Evolutionary conservation across 163 green algal species (phyloP).

Genomic region (Prototheca cutis): DNA sequence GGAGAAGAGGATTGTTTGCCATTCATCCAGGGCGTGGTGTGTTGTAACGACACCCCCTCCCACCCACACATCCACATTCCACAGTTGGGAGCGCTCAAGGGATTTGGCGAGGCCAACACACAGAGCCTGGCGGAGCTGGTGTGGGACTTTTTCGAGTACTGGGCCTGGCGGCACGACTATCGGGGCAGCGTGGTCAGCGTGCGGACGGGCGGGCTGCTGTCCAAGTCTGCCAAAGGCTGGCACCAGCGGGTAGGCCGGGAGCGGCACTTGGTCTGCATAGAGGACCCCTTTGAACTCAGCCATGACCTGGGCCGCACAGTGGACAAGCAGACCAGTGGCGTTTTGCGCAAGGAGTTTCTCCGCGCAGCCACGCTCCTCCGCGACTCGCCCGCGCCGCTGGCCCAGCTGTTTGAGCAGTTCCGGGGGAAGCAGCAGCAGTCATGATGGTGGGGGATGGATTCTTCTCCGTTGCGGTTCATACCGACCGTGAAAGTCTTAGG

Average conservation of each 20-base stretch:
- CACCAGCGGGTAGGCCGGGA: slow-evolving; percentile 78
- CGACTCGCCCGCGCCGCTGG: slow-evolving; percentile 36
- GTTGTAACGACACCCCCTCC: no score
- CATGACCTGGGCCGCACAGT: slow-evolving; percentile 88
- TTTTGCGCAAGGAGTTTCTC: slow-evolving; percentile 75
- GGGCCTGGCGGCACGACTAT: slow-evolving; percentile 85
- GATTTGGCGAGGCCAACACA: slow-evolving; percentile 62
- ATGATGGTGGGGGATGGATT: no score
- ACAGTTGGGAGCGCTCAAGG: slow-evolving; percentile 36
- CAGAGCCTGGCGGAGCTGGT: slow-evolving; percentile 72
- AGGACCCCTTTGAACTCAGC: slow-evolving; percentile 81
- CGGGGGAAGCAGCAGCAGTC: neutral
- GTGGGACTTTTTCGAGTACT: slow-evolving; percentile 84
- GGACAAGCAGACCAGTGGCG: slow-evolving; percentile 45
- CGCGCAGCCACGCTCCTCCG: slow-evolving; percentile 59
- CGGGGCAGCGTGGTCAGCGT: slow-evolving; percentile 61
- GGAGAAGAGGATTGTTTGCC: neutral
- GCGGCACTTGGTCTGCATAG: slow-evolving; percentile 63
- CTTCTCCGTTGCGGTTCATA: no score
- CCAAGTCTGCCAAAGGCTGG: slow-evolving; percentile 72
- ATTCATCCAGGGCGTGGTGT: no score
- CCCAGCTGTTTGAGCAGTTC: slow-evolving; percentile 48
- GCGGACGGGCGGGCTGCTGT: slow-evolving; percentile 42
- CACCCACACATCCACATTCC: slow-evolving; percentile 3
- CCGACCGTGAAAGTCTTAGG: no score